These are phyloP conservation scores for Talaromyces sp. DNA, from an alignment of 2,329 filamentous ascomycete species.

Conservation along the genomic window DNA sequence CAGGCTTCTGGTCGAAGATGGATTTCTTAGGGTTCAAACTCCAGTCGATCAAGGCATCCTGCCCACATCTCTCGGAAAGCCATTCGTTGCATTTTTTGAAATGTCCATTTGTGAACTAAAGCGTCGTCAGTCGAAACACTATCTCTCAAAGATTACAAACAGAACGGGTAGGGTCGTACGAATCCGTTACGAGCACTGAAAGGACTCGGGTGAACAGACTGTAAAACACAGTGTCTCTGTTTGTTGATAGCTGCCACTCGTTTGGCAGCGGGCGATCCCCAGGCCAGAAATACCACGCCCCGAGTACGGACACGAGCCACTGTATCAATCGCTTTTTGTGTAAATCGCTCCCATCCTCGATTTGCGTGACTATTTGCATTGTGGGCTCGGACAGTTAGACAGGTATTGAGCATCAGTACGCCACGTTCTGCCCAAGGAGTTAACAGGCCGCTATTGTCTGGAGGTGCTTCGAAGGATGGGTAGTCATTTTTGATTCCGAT, in stretches of 20 bases:
- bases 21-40: slow-evolving; percentile 49
- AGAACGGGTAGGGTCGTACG: slow-evolving; percentile 42
- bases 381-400: slow-evolving; percentile 85
- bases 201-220: slow-evolving; percentile 90
- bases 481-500: slow-evolving; percentile 84
- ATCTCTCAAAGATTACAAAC: neutral
- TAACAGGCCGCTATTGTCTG: slow-evolving; percentile 75
- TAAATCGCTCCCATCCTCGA: slow-evolving; percentile 90
- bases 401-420: slow-evolving; percentile 90
- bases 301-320: slow-evolving; percentile 71
- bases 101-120: slow-evolving; percentile 44
- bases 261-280: slow-evolving; percentile 82
- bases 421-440: slow-evolving; percentile 93
- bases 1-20: slow-evolving; percentile 4
- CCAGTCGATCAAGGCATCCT: slow-evolving; percentile 83
- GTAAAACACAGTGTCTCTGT: slow-evolving; percentile 74
- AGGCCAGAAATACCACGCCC: slow-evolving; percentile 92
- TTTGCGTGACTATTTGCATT: slow-evolving; percentile 81
- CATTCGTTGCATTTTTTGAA: slow-evolving; percentile 58
- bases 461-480: slow-evolving; percentile 69
- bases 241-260: slow-evolving; percentile 70
- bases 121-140: neutral
- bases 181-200: slow-evolving; percentile 79
- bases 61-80: slow-evolving; percentile 74
- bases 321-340: slow-evolving; percentile 83